Evolutionary conservation across 139 green algal species (phyloP).

Genomic region (Trebouxia sp.): DNA sequence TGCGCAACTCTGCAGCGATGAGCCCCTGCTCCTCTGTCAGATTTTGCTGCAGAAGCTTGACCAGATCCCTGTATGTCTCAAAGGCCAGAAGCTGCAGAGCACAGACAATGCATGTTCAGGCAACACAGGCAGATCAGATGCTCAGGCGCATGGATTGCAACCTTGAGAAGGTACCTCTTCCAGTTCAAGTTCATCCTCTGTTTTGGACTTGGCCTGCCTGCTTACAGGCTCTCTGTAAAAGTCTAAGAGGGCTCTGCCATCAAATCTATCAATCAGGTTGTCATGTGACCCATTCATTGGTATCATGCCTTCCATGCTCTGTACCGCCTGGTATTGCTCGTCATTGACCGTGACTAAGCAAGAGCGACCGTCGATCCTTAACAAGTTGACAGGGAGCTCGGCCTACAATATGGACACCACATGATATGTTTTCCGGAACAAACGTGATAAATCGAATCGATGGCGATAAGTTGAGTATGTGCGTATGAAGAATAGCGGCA

Average conservation of each 20-base stretch:
- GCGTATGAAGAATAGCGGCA: background rate
- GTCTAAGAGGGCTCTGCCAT: constrained; percentile 74
- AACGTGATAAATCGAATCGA: too few species aligned
- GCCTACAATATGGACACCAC: constrained; percentile 1
- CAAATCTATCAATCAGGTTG: constrained; percentile 77
- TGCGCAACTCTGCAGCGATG: constrained; percentile 49
- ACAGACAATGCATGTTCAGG: background rate
- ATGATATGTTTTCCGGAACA: background rate
- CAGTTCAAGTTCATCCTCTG: constrained; percentile 58
- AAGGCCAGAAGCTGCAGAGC: constrained; percentile 64
- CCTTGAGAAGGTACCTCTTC: too few species aligned
- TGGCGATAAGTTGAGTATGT: too few species aligned
- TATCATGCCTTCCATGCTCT: constrained; percentile 64
- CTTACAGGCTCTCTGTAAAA: constrained; percentile 65
- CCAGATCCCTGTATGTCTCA: constrained; percentile 70
- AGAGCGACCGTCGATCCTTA: constrained; percentile 64
- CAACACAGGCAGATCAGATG: background rate
- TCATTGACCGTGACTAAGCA: constrained; percentile 50
- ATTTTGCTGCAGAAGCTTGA: constrained; percentile 53
- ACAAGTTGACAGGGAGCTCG: constrained; percentile 63
- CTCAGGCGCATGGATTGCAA: too few species aligned
- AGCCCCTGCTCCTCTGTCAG: constrained; percentile 51
- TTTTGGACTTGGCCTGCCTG: constrained; percentile 36
- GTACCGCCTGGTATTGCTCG: constrained; percentile 53
- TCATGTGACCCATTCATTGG: constrained; percentile 65